Conservation (phyloP, 352 stramenopile genomes). For the Globisporangium cystogenes region DNA sequence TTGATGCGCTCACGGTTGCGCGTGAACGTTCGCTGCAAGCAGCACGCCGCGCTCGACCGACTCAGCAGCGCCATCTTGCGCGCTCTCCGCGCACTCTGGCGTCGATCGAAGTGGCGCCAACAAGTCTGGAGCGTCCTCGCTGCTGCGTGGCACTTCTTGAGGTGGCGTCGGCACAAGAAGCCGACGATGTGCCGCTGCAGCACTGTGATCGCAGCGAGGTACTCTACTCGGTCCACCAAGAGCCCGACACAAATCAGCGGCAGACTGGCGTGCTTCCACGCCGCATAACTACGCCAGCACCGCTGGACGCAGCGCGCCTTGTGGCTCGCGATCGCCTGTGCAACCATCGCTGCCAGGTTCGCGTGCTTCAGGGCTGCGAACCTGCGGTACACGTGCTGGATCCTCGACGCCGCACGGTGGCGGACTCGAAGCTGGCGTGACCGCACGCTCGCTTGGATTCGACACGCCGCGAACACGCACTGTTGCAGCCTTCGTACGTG, state of each 20-base stretch:
- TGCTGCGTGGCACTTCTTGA: conserved; percentile 18
- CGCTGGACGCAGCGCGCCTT: conserved; percentile 24
- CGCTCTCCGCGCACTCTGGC: conserved; percentile 12
- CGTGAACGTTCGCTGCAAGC: conserved; percentile 42
- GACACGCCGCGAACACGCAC: conserved; percentile 11
- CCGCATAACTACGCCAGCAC: conserved; percentile 23
- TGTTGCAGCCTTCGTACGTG: background rate
- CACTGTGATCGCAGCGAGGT: conserved; percentile 25
- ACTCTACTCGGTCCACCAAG: conserved; percentile 47
- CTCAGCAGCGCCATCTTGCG: conserved; percentile 21
- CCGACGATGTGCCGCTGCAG: conserved; percentile 39
- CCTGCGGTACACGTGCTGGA: background rate
- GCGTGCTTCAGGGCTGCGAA: background rate
- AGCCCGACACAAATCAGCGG: conserved; percentile 13
- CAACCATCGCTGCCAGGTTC: background rate
- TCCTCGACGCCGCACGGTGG: background rate
- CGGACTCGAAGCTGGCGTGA: background rate
- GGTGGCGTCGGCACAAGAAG: conserved; percentile 34
- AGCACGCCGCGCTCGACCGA: conserved; percentile 32
- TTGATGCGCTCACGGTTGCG: conserved; percentile 22
- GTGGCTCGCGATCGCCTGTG: conserved; percentile 7
- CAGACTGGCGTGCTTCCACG: conserved; percentile 21
- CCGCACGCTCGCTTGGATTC: conserved; percentile 17
- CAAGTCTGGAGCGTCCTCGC: conserved; percentile 29
- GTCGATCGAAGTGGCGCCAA: conserved; percentile 20